Evolutionary conservation across 306 rosid genomes (phyloP).

Genomic region (Cucurbita ficifolia): DNA sequence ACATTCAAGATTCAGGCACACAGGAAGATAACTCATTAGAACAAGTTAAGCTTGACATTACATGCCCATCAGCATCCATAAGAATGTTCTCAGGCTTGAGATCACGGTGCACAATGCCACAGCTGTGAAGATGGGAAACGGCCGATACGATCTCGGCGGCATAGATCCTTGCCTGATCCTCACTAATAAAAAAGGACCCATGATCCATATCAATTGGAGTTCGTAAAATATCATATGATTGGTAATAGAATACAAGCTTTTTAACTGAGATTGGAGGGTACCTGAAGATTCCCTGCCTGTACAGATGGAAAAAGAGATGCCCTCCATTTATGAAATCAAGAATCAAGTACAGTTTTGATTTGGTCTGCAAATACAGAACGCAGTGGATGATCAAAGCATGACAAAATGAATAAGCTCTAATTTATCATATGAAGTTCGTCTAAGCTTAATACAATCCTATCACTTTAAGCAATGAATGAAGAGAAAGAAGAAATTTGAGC

Average conservation of each 20-base stretch:
- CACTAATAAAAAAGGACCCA: conserved; percentile 47
- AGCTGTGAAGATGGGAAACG: conserved; percentile 80
- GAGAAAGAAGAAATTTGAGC: neutral
- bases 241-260: neutral
- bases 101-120: conserved; percentile 87
- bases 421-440: neutral
- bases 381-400: neutral
- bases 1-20: conserved; percentile 3
- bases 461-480: neutral
- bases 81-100: conserved; percentile 96
- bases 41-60: conserved; percentile 24
- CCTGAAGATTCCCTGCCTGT: conserved; percentile 89
- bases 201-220: neutral
- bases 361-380: conserved; percentile 41
- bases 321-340: conserved; percentile 91
- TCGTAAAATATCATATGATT: neutral
- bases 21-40: neutral
- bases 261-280: conserved; percentile 6
- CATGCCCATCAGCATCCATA: conserved; percentile 86
- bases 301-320: conserved; percentile 80
- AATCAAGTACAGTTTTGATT: conserved; percentile 70
- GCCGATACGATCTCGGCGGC: conserved; percentile 93
- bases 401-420: neutral
- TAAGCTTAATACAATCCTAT: neutral
- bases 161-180: conserved; percentile 91